Percentiles rank a stretch among this genome's conserved stretches.
These are phyloP conservation scores for Sclerotinia subarctica DNA, from an alignment of 2,329 filamentous ascomycete species.

Conservation along the genomic window DNA sequence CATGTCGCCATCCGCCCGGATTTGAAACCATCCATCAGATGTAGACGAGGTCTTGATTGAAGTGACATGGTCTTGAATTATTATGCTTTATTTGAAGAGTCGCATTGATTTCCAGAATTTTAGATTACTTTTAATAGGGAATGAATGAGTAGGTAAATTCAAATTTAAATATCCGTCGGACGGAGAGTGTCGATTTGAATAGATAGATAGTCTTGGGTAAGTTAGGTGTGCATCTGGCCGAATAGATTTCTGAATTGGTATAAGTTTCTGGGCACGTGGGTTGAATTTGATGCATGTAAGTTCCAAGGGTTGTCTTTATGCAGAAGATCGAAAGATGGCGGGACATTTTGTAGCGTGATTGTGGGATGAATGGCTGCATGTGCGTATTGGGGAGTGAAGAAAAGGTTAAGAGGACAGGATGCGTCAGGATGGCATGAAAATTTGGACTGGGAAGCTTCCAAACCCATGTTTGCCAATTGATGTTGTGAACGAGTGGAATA, in stretches of 20 bases:
- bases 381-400: not conserved
- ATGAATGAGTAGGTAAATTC: no score
- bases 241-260: not conserved
- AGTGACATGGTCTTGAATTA: not conserved
- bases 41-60: not conserved
- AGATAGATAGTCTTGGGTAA: not conserved
- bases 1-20: conserved; percentile 2
- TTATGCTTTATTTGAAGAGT: not conserved
- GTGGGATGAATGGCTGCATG: conserved; percentile 1
- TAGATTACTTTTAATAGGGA: not conserved
- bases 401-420: not conserved
- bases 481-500: not conserved
- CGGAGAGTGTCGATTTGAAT: not conserved
- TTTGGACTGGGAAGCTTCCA: not conserved
- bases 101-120: not conserved
- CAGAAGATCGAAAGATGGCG: conserved; percentile 13
- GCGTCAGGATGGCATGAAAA: no score
- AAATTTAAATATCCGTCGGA: not conserved
- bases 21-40: not conserved
- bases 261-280: conserved; percentile 6
- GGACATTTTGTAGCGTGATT: not conserved
- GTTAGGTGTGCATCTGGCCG: not conserved
- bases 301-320: conserved; percentile 4
- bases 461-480: not conserved
- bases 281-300: conserved; percentile 11